Percentiles rank a stretch among this genome's conserved stretches.
Evolutionary conservation across 257 asterid species (phyloP).

Genomic region (Paraleonurus japonicus): DNA sequence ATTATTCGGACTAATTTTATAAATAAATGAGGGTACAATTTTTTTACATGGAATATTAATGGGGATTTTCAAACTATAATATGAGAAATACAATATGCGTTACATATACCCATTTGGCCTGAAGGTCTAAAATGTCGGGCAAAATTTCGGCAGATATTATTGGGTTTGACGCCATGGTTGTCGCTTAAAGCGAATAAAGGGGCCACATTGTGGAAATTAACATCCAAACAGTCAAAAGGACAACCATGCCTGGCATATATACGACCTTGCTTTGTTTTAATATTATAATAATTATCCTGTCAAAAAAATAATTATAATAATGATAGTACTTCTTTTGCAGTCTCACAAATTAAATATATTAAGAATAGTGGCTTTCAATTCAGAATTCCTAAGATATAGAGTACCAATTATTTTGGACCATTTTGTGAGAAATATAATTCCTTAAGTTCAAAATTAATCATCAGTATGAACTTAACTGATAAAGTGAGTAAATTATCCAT

Average conservation of each 20-base stretch:
- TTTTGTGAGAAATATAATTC: no score
- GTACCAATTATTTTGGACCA: no score
- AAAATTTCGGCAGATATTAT: background rate
- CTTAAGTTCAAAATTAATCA: no score
- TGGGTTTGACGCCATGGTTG: background rate
- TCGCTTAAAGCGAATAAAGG: background rate
- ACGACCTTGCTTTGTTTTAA: background rate
- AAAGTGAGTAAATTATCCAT: no score
- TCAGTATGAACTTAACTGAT: no score
- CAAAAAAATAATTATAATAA: no score
- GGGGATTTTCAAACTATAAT: no score
- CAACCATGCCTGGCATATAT: background rate
- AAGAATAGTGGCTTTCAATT: background rate
- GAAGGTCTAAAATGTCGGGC: conserved; percentile 8
- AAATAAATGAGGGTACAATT: no score
- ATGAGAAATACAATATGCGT: background rate
- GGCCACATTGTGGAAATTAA: background rate
- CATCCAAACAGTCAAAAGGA: background rate
- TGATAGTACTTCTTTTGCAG: background rate
- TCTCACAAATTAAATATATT: background rate
- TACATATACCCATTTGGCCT: background rate
- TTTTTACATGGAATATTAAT: no score
- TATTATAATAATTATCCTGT: no score
- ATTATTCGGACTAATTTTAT: no score
- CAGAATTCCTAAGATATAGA: no score